Base-by-base conservation (phyloP, 306 rosid species). In the Aeschynomene evenia region DNA sequence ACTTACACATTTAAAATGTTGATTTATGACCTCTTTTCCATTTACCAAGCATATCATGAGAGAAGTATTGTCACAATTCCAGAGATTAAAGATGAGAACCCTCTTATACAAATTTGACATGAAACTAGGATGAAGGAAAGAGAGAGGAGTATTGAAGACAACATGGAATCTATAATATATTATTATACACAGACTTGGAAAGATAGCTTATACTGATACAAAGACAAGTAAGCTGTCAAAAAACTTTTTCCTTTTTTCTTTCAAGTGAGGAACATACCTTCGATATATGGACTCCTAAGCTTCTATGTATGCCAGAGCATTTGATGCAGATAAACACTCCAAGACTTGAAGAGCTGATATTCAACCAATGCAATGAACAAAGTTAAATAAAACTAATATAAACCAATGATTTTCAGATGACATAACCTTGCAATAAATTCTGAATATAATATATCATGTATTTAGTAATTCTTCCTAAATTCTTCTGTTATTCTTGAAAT, bases 241-340 rank as follows among this genome's bases (percentile, higher is more conserved):
- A 24, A 11, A 39, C 24, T 51, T 45, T 24, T 39, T 63, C 14
- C 56, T 36, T 23, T 15, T 28, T 49, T 46, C 61, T 63, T 45
- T 58, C 24, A 60, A 24, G 65, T 63, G 72, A 15, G 37, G 56
- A 77, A 63, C 78, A 51, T 72, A 90, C 98, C 96, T 94, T 91
- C 10, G 99, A 87, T 76, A 94, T 81, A 71, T 94, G 99, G 39
- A 94, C 97, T 58, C 99, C 99, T 22, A 94, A 83, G 79, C 96
- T 91, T 81, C 99, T 80, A 61, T 94, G 99, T 78, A 94, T 81
- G 50, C 97, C 99, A 33, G 97, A 94, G 63, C 99, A 94, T 81
- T 91, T 88, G 79, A 94, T 94, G 77, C 99, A 94, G 57, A 94
- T 91, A 69, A 88, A 85, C 52, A 80, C 91, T 56, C 99, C 99